These are phyloP conservation scores for Botrytis galanthina DNA, from an alignment of 2,329 filamentous ascomycete genomes.

Conservation along the genomic window DNA sequence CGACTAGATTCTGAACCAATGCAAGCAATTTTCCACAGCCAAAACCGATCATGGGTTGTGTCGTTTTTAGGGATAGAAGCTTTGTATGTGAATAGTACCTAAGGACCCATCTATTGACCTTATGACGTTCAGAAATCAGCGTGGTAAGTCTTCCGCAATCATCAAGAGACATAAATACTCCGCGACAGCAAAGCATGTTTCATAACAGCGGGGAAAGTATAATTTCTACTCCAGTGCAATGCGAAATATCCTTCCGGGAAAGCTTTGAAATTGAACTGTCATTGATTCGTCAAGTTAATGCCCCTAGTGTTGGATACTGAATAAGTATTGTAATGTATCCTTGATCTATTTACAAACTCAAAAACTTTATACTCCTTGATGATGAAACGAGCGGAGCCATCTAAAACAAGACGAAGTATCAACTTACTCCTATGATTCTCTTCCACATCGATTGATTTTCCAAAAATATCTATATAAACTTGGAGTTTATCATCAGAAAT, in stretches of 20 bases:
- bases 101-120: accelerated
- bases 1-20: too few relatives aligned
- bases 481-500: not conserved
- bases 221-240: not conserved
- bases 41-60: too few relatives aligned
- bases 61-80: too few relatives aligned
- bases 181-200: not conserved
- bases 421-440: not conserved
- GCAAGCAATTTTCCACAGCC: too few relatives aligned
- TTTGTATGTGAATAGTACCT: not conserved
- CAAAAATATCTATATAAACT: not conserved
- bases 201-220: not conserved
- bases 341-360: not conserved
- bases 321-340: not conserved
- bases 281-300: accelerated
- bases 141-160: not conserved
- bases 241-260: not conserved
- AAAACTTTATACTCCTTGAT: not conserved
- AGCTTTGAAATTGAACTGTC: not conserved
- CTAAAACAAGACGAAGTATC: not conserved
- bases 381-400: not conserved
- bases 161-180: not conserved
- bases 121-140: too few relatives aligned
- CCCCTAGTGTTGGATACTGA: too few relatives aligned
- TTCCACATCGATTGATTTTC: not conserved